A percentile compares a stretch with the other conserved stretches of the same genome.
phyloP scores from a whole-genome alignment of 1,284 basidiomycete genomes.

The Schizopora paradoxa region DNA sequence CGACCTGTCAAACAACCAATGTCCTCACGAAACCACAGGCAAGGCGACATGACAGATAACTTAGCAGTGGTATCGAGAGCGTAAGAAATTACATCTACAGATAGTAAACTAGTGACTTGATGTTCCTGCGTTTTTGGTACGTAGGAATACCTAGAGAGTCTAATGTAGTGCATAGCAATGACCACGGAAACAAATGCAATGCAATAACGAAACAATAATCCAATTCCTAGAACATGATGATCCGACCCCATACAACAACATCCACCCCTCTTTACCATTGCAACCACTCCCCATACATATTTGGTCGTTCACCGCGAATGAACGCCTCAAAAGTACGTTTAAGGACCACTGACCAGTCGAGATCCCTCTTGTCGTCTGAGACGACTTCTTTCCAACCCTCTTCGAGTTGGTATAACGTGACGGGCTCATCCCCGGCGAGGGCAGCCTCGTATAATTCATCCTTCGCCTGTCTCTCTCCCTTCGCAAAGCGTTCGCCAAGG shows the following conservation, averaged over 20 bases:
- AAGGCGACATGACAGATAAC: constrained; percentile 1
- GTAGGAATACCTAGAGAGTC: not conserved
- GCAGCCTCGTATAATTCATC: constrained; percentile 16
- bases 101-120: not conserved
- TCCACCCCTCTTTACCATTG: constrained; percentile 42
- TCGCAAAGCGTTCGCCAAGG: constrained; percentile 72
- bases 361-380: constrained; percentile 59
- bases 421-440: constrained; percentile 23
- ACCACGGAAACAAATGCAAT: not conserved
- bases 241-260: not conserved
- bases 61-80: not conserved
- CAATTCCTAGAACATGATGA: not conserved
- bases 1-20: no score
- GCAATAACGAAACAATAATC: not conserved
- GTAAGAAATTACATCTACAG: not conserved
- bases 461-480: constrained; percentile 62
- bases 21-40: no score
- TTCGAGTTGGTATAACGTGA: no score
- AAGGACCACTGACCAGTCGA: constrained; percentile 86
- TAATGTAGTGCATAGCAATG: not conserved
- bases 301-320: constrained; percentile 80
- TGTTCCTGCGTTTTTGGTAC: not conserved
- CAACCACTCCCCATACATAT: constrained; percentile 89
- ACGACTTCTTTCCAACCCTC: constrained; percentile 38
- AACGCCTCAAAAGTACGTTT: constrained; percentile 91